These are phyloP conservation scores for Grifola frondosa DNA, from an alignment of 1,284 basidiomycete species.

Conservation along the genomic window DNA sequence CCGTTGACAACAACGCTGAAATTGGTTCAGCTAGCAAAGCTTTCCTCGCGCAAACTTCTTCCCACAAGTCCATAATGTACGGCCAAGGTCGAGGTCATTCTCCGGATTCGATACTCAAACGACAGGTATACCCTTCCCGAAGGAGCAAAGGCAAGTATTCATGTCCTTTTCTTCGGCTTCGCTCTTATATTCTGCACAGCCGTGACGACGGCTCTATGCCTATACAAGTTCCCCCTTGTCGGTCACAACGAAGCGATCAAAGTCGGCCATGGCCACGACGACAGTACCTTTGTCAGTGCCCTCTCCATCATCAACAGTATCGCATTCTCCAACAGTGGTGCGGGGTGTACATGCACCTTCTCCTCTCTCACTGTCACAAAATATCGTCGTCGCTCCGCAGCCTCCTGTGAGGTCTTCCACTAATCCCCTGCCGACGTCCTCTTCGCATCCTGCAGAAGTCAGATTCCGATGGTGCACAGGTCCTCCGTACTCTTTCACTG, in stretches of 20 bases:
- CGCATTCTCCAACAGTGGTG: constrained; percentile 23
- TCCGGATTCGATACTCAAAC: constrained; percentile 56
- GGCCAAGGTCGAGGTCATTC: constrained; percentile 74
- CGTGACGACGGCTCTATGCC: constrained; percentile 9
- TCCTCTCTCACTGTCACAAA: constrained; percentile 49
- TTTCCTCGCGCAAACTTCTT: constrained; percentile 64
- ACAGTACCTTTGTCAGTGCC: constrained; percentile 19
- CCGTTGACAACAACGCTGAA: not conserved
- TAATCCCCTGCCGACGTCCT: constrained; percentile 18
- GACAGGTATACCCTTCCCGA: constrained; percentile 31
- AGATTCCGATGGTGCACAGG: constrained; percentile 10
- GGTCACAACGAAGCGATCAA: constrained; percentile 25
- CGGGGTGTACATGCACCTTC: constrained; percentile 41
- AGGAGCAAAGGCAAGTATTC: constrained; percentile 38
- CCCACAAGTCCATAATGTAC: constrained; percentile 47
- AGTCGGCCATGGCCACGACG: constrained; percentile 26
- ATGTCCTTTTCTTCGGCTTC: not conserved
- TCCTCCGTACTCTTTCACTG: constrained; percentile 15
- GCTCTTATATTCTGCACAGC: constrained; percentile 9
- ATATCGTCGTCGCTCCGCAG: constrained; percentile 33
- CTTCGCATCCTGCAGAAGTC: constrained; percentile 17
- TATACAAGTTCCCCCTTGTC: not conserved
- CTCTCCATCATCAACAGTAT: constrained; percentile 22
- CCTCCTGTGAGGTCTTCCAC: constrained; percentile 18
- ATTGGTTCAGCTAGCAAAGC: constrained; percentile 23